Conservation (phyloP, 495 filamentous ascomycete genomes). For the Aspergillus conjunctus region DNA sequence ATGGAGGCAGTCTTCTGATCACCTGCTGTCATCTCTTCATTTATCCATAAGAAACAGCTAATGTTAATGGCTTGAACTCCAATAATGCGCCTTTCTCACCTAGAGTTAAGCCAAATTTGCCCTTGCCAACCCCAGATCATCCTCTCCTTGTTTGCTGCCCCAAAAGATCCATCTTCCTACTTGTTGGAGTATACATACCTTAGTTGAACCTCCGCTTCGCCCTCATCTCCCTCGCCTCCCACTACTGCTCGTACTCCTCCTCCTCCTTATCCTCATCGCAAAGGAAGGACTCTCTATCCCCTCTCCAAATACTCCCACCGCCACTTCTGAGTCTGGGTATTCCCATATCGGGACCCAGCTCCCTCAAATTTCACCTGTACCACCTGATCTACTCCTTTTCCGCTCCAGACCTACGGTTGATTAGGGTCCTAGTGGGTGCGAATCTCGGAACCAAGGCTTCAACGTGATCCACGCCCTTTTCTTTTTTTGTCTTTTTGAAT, state of each 20-base stretch:
- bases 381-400: conserved; percentile 4
- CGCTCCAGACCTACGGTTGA: conserved; percentile 15
- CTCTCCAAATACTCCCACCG: background rate
- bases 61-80: background rate
- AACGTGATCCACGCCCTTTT: conserved; percentile 24
- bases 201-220: background rate
- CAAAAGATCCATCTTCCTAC: too few species aligned
- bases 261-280: background rate
- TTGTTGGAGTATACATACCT: background rate
- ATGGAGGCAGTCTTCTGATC: background rate
- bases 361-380: background rate
- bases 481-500: conserved; percentile 13
- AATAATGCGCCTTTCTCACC: background rate
- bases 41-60: background rate
- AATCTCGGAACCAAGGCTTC: conserved; percentile 29
- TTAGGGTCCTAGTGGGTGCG: conserved; percentile 23
- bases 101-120: background rate
- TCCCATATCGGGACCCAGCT: background rate
- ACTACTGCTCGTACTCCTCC: background rate
- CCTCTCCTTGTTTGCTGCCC: conserved; percentile 11
- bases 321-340: background rate
- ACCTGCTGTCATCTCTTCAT: background rate
- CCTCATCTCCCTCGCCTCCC: background rate
- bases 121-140: conserved; percentile 24
- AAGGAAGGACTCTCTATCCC: background rate